Evolutionary conservation across 192 early-diverging fungal genomes (phyloP).

Genomic region (Coemansia sp.): DNA sequence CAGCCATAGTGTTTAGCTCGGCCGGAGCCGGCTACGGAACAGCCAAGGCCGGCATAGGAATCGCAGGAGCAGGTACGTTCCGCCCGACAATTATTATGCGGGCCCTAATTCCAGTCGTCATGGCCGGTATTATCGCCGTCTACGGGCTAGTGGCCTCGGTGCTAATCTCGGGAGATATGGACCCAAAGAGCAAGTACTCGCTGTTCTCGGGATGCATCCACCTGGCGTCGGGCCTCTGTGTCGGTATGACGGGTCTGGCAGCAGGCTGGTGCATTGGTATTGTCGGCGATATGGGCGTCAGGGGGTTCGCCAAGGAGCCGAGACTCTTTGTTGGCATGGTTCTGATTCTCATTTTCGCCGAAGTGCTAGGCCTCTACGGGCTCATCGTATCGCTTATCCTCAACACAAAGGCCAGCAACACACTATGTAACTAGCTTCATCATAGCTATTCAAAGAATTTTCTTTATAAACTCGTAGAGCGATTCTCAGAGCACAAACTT

Average conservation of each 20-base stretch:
- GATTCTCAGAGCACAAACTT: constrained; percentile 43
- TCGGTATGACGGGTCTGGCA: constrained; percentile 88
- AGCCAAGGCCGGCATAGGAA: constrained; percentile 94
- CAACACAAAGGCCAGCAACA: constrained; percentile 82
- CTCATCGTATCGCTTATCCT: constrained; percentile 96
- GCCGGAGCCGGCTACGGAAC: constrained; percentile 98
- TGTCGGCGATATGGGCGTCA: constrained; percentile 94
- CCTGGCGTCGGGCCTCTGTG: constrained; percentile 87
- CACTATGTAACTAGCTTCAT: constrained; percentile 31
- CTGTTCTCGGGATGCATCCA: constrained; percentile 77
- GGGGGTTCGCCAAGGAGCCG: constrained; percentile 87
- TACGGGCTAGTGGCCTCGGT: constrained; percentile 98
- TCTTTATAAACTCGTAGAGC: neutral
- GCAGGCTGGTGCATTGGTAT: constrained; percentile 97
- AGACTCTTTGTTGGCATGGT: constrained; percentile 90
- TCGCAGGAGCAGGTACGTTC: constrained; percentile 92
- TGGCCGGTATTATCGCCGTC: constrained; percentile 98
- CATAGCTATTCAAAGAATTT: neutral
- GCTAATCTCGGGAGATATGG: constrained; percentile 71
- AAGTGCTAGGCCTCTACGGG: constrained; percentile 96
- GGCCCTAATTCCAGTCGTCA: constrained; percentile 92
- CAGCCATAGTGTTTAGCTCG: constrained; percentile 71
- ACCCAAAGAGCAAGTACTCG: constrained; percentile 44
- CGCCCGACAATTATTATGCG: constrained; percentile 89
- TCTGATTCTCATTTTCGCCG: constrained; percentile 99